Conservation (phyloP, 305 asterid species). For the Ajuga reptans region DNA sequence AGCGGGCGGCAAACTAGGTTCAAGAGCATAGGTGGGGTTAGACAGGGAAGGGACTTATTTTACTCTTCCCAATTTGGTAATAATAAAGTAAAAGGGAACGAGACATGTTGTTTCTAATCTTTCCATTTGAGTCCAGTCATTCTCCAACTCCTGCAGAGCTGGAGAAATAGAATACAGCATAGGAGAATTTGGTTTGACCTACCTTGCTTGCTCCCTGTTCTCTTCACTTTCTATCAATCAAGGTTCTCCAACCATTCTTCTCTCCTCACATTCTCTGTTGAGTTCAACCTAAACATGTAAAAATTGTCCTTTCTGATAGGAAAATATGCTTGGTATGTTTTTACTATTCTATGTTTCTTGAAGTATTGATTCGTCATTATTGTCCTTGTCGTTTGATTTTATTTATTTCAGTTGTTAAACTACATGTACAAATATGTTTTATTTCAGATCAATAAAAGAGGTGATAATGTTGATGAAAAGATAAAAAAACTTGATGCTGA, state of each 20-base stretch:
- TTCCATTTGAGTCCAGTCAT: neutral
- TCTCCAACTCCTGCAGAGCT: neutral
- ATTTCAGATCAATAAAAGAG: slow-evolving; percentile 81
- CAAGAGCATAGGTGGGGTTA: too few relatives aligned
- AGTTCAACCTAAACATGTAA: neutral
- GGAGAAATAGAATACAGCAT: neutral
- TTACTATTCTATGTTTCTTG: neutral
- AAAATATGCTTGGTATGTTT: neutral
- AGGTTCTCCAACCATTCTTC: neutral
- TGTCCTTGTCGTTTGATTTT: slow-evolving; percentile 3
- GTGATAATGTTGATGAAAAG: slow-evolving; percentile 83
- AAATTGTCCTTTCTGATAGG: neutral
- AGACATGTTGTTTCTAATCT: neutral
- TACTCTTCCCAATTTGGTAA: neutral
- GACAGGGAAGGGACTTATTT: neutral
- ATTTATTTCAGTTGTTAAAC: slow-evolving; percentile 9
- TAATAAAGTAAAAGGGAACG: neutral
- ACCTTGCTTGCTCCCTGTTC: neutral
- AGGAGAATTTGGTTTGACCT: neutral
- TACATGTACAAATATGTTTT: neutral
- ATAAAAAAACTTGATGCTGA: slow-evolving; percentile 76
- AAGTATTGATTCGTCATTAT: neutral
- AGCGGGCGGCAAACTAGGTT: too few relatives aligned
- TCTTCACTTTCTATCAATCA: neutral
- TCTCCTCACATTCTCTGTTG: neutral